Evolutionary conservation across 2,329 filamentous ascomycete species (phyloP).

Genomic region (Arthrinium puccinioides): DNA sequence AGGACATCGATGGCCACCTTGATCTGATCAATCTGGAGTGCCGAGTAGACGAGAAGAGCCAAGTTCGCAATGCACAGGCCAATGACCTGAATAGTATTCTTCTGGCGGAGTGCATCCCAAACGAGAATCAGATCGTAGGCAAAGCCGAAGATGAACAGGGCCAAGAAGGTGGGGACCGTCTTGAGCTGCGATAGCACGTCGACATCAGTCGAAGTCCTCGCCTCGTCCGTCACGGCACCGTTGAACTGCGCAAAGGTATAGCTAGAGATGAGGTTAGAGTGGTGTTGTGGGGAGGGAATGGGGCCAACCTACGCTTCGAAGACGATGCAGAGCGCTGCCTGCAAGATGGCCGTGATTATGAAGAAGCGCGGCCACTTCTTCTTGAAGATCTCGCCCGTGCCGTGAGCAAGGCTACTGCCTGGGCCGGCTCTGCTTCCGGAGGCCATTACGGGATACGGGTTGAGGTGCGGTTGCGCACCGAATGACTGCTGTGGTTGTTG

Average conservation of each 20-base stretch:
- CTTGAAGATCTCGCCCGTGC: slow-evolving; percentile 68
- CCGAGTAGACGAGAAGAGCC: slow-evolving; percentile 85
- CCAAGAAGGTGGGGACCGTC: slow-evolving; percentile 90
- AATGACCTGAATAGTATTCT: slow-evolving; percentile 98
- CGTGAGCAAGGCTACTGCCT: slow-evolving; percentile 23
- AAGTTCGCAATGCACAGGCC: slow-evolving; percentile 90
- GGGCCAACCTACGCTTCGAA: slow-evolving; percentile 70
- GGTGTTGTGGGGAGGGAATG: slow-evolving; percentile 3
- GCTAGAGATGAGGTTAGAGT: slow-evolving; percentile 34
- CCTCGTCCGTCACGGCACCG: slow-evolving; percentile 35
- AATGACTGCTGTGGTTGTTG: slow-evolving; percentile 10
- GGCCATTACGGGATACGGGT: slow-evolving; percentile 26
- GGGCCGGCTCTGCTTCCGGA: slow-evolving; percentile 23
- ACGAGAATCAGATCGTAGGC: slow-evolving; percentile 84
- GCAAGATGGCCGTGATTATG: slow-evolving; percentile 63
- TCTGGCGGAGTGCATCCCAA: slow-evolving; percentile 87
- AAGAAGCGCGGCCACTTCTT: slow-evolving; percentile 87
- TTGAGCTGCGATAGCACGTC: slow-evolving; percentile 45
- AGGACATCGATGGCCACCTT: slow-evolving; percentile 60
- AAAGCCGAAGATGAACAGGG: slow-evolving; percentile 95
- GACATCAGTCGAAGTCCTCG: slow-evolving; percentile 28
- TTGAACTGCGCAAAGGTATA: slow-evolving; percentile 91
- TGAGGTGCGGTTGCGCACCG: slow-evolving; percentile 18
- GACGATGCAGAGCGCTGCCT: slow-evolving; percentile 72
- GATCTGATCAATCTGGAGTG: slow-evolving; percentile 90